These are phyloP conservation scores for Aspergillus avenaceus DNA, from an alignment of 495 filamentous ascomycete species.

Conservation along the genomic window DNA sequence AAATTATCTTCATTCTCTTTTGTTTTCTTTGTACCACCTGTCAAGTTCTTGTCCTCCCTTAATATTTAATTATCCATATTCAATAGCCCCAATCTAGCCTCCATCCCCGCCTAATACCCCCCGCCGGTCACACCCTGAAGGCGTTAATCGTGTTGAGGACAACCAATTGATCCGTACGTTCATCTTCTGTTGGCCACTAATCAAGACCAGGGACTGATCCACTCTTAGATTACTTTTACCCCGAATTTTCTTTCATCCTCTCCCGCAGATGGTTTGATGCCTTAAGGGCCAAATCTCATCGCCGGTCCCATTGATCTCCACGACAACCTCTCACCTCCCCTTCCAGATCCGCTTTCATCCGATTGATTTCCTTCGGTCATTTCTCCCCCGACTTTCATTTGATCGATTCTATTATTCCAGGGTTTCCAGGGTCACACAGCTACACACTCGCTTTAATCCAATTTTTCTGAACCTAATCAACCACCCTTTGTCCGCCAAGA, in stretches of 20 bases:
- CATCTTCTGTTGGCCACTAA: no score
- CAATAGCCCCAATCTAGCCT: no score
- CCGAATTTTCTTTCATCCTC: background rate
- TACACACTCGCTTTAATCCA: background rate
- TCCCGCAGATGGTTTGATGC: background rate
- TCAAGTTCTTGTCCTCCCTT: no score
- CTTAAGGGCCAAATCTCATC: background rate
- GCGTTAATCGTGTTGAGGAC: background rate
- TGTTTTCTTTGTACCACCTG: no score
- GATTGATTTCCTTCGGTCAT: no score
- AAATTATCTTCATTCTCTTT: no score
- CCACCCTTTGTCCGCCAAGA: background rate
- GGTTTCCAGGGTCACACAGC: no score
- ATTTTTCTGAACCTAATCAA: no score
- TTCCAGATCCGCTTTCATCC: background rate
- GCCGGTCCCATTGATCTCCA: background rate
- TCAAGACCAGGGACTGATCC: background rate
- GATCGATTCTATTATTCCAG: no score
- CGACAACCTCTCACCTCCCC: background rate
- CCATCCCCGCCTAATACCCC: background rate
- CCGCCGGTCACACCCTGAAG: background rate
- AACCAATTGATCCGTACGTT: background rate
- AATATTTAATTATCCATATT: no score
- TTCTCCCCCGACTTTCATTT: no score
- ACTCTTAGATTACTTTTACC: background rate